Base-by-base conservation (phyloP, 306 rosid species). In the Fragaria iinumae region DNA sequence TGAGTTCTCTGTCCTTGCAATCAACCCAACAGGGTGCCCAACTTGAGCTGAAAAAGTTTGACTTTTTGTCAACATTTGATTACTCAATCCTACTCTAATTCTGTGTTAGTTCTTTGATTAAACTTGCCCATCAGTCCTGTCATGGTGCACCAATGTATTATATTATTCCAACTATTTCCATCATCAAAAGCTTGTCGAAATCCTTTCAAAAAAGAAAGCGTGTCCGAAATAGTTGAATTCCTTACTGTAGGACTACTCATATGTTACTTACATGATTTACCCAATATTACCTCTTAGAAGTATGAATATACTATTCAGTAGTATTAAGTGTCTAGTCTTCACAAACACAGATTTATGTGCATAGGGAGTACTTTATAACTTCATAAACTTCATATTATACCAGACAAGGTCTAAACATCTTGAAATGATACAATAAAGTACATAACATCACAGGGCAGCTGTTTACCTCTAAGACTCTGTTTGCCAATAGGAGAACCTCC, bases 1-100 rank as follows among this genome's bases (percentile, higher is more conserved):
- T 56, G 96, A 94, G 38, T 92, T 90, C 38, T 86, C 78, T 80
- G 87, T 92, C 76, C 96, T 95, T 44, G 96, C 98, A 7, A 92
- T 29, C 80, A 95, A 75, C 63, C 86, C 87, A 27, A 97, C 96
- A 0, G 96, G 97, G 69, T 92, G 89, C 36, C 97, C 98, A n/a
- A 86, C 96, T 1, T n/a, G 62, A n/a, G 27, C 62, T 56, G 14
- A 56, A 29, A 56, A 56, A 56, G 63, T 18, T 53, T 7, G 11
- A n/a, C 27, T 57, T 57, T 57, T 32, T 0, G 32, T 10, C 10
- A 56, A 56, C 63, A 10, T 11, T 3, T 3, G 5, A 10, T 21
- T 23, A 23, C 64, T 23, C 0, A 10, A n/a, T 23, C 64, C 3
- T 8, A 57, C 17, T 57, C 32, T 8, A n/a, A 9, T 56, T 56